Percentiles rank a stretch among this genome's conserved stretches.
phyloP scores from a whole-genome alignment of 108 stramenopile genomes.

The Cyclotella sp. region DNA sequence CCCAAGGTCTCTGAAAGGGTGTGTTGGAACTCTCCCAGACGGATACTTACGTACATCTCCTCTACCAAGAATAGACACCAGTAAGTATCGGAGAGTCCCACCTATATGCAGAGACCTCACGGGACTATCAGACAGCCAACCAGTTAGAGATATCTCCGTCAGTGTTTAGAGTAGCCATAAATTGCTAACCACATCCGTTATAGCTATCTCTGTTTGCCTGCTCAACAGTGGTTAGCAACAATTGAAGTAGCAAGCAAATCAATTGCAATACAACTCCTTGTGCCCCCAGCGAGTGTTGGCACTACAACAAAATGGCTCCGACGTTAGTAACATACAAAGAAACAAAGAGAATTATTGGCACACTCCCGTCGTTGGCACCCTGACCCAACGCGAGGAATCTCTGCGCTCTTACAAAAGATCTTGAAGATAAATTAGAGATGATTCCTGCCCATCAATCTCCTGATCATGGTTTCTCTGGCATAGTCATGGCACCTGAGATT shows the following conservation, averaged over 20 bases:
- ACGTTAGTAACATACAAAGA: slow-evolving; percentile 4
- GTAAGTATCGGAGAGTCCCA: not conserved
- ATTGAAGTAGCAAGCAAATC: slow-evolving; percentile 12
- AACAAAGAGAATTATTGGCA: slow-evolving; percentile 16
- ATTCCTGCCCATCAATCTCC: slow-evolving; percentile 11
- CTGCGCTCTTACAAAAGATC: not conserved
- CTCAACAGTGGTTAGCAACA: slow-evolving; percentile 25
- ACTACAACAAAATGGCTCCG: slow-evolving; percentile 18
- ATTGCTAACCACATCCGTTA: slow-evolving; percentile 24
- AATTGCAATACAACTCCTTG: not conserved
- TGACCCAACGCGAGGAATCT: slow-evolving; percentile 10
- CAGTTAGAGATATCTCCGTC: not conserved
- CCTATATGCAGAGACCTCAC: slow-evolving; percentile 9
- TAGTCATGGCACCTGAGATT: not conserved
- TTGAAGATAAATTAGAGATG: not conserved
- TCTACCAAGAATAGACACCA: not conserved
- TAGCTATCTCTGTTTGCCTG: slow-evolving; percentile 19
- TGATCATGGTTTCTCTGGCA: slow-evolving; percentile 6
- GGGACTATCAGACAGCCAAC: slow-evolving; percentile 13
- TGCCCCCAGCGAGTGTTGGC: slow-evolving; percentile 14
- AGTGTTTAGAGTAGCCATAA: slow-evolving; percentile 23
- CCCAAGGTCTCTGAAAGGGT: slow-evolving; percentile 7
- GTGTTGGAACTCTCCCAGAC: slow-evolving; percentile 8
- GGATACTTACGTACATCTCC: slow-evolving; percentile 9
- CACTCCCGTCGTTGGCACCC: slow-evolving; percentile 13